Base-by-base conservation (phyloP, 2,329 filamentous ascomycete species). In the Conoideocrella luteorostrata region DNA sequence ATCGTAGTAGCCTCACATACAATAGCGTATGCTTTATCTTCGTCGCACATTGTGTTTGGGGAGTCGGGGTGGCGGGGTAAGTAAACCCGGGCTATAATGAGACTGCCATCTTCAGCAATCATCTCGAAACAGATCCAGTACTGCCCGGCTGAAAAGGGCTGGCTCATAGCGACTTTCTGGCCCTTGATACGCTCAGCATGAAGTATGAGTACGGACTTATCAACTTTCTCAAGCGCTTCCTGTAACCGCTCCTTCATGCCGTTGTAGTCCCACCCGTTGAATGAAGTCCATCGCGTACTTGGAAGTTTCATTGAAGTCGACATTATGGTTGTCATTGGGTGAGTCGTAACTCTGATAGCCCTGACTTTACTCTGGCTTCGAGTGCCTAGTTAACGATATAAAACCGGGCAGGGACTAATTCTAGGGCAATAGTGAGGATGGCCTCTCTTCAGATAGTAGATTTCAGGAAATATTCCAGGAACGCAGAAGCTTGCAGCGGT, bases 81-180 rank as follows among this genome's bases (percentile, higher is more conserved):
- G n/a, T 30, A 48, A 33, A 56, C 52, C 1, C 56, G 45, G 2
- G 56, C 54, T 33, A 58, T 55, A 13, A 57, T 32, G 3, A 56
- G 44, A 18, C 39, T 46, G 5, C 38, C 43, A 17, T 57, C 53
- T 24, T 50, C 45, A 4, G 50, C 51, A 21, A 57, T 26, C 28
- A 58, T 33, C 38, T 58, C 52, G 26, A 59, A 56, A 37, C 49
- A 56, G 22, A 52, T 48, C 52, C 51, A 55, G 28, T 56, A 56
- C 33, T 60, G 51, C 2, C 57, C 58, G 5, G 54, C 58, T 1
- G 56, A 59, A 41, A 61, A 60, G 5, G 54, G 53, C 39, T 55
- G 37, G 43, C 57, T 60, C 44, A 59, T 49, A 20, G n/a, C 47
- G 38, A 52, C n/a, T 30, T 54, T 56, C 46, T 57, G 53, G 23